phyloP scores from a whole-genome alignment of 1,139 yeast genomes.

The Yamadazyma sp. region DNA sequence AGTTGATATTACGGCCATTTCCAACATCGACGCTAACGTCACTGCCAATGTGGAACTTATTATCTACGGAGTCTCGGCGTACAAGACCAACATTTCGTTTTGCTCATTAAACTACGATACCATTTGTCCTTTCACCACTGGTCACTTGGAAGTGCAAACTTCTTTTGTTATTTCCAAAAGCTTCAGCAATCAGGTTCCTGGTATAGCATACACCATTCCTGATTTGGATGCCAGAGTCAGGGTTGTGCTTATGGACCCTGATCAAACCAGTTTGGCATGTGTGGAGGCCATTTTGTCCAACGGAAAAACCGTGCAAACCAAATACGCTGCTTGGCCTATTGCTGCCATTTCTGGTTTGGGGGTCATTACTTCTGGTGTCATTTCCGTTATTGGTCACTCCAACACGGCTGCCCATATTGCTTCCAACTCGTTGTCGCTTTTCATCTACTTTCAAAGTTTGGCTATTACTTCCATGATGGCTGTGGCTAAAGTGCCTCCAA shows the following conservation, averaged over 20 bases:
- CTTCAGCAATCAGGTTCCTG: slow-evolving; percentile 62
- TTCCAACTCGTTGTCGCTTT: slow-evolving; percentile 87
- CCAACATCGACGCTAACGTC: slow-evolving; percentile 73
- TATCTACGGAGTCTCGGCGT: slow-evolving; percentile 79
- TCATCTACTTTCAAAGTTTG: slow-evolving; percentile 89
- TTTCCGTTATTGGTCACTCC: slow-evolving; percentile 85
- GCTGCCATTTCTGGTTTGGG: slow-evolving; percentile 92
- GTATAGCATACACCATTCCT: slow-evolving; percentile 85
- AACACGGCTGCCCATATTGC: slow-evolving; percentile 97
- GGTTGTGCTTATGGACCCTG: slow-evolving; percentile 53
- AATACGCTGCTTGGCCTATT: slow-evolving; percentile 95
- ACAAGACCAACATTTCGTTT: slow-evolving; percentile 56
- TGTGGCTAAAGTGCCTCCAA: slow-evolving; percentile 88
- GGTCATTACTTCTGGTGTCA: slow-evolving; percentile 79
- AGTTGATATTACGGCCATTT: slow-evolving; percentile 74
- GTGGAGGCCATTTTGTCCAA: slow-evolving; percentile 85
- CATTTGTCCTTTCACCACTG: slow-evolving; percentile 83
- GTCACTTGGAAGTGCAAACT: slow-evolving; percentile 69
- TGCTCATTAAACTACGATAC: slow-evolving; percentile 57
- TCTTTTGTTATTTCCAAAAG: slow-evolving; percentile 43
- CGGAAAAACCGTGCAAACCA: slow-evolving; percentile 93
- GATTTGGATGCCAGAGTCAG: slow-evolving; percentile 91
- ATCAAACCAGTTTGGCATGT: slow-evolving; percentile 68
- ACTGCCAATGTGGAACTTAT: slow-evolving; percentile 65
- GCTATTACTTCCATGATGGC: slow-evolving; percentile 97